Evolutionary conservation across 805 yeast genomes (phyloP), one percentile per base, ranked within the genome.

Genomic region (Lipomyces orientalis): DNA sequence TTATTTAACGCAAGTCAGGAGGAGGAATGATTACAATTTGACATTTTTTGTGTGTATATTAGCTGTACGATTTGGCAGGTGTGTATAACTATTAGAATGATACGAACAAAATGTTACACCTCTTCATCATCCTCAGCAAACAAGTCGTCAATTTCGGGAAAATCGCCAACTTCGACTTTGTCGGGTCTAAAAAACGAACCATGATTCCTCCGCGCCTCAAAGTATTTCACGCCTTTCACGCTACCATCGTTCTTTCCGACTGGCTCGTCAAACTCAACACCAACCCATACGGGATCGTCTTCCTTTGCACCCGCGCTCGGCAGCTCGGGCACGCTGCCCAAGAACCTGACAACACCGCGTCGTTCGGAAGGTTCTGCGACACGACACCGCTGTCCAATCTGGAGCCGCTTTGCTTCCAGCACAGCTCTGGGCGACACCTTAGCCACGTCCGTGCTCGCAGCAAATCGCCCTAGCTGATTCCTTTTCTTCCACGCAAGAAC

Each of bases 191-290:
- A 86, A 76, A 94, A 91, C 5, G 92, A 87, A 4, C 98, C 98
- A 74, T 90, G 88, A 25, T 84, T 83, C 0, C 74, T 74, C 5
- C 75, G 74, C 39, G 92, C 86, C 4, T 79, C 74, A 75, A 94
- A 93, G 70, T 90, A 84, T 46, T 82, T 74, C 0, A 72, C 76
- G 0, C 91, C 93, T 46, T 87, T 85, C 52, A 92, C 80, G 25
- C 86, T 79, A 0, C 98, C 98, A 75, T 91, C 86, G 74, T 93
- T 91, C 76, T 90, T 91, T 4, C 98, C 98, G 7, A 85, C 84
- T 0, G 98, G 94, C 72, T 90, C 92, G 73, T 90, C 95, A 64
- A 93, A 87, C 73, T 88, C 90, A 2, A 94, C 85, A 0, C 98
- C 98, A 37, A 90, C 84, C 97, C 98, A 94, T 10, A 71, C 31